Base-by-base conservation (phyloP, 2,329 filamentous ascomycete species). In the Aspergillus sergii region DNA sequence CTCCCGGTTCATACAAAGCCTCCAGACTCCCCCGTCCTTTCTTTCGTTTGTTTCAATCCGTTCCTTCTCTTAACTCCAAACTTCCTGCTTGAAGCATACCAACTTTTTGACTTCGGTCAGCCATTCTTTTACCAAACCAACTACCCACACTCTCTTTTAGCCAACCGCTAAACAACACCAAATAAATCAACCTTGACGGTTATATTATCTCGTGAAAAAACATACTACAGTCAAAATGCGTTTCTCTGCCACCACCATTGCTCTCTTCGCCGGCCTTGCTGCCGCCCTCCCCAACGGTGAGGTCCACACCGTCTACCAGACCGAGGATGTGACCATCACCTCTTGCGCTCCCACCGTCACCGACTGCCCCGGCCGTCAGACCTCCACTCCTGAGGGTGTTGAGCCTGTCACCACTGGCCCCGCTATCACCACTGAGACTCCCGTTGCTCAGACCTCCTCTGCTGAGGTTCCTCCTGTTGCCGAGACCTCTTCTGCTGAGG, bases 311-410 rank as follows among this genome's bases (percentile, higher is more conserved):
- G 79, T 88, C 79, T 87, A 85, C 83, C 78, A 80, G 74, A 87
- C 85, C 68, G 82, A 87, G 74, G 81, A 84, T 74, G 80, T 86
- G 70, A 89, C 87, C 79, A 80, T 89, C 83, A 89, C 85, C 77
- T 86, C 84, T 59, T 89, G 86, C 83, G 83, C 78, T 63, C 80
- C 86, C 57, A 82, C 82, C 65, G 86, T 89, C 73, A 84, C 85
- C 76, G 73, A 90, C 86, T 91, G 89, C 78, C 77, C 78, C 53
- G 76, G 71, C 43, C 57, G 60, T 64, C 60, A 60, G 58, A 69
- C 67, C 63, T 68, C 72, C 65, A 68, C 68, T 62, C 66, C 73
- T 64, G 62, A 66, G 61, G 69, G 64, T 65, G 66, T 64, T 57
- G 69, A 62, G 54, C 67, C 68, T 23, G 60, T 63, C 32, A 62